Base-by-base conservation (phyloP, 345 rosid genomes). In the Trapa bicornis region DNA sequence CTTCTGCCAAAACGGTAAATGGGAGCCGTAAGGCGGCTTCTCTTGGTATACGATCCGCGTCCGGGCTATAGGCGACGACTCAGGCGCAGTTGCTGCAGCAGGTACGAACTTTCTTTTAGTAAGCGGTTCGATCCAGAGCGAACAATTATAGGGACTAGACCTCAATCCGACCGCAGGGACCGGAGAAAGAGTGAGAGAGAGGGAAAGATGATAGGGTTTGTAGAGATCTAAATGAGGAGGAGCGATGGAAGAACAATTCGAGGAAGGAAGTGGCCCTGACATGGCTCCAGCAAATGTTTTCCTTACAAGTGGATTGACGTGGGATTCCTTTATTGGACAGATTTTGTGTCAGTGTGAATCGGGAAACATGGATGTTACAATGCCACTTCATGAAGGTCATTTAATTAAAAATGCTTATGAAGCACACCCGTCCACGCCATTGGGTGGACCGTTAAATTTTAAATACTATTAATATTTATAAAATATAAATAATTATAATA, bases 1-100 rank as follows among this genome's bases (percentile, higher is more conserved):
- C 78, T 81, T 84, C 70, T 81, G 91, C 95, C 95, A 89, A 72
- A 89, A 89, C 32, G 95, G 92, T 66, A 47, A 66, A 22, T 70
- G 82, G 11, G 75, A 60, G 8, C 11, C 69, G 35, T 71, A 48
- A 17, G 13, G 41, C 4, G 57, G 69, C 66, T 66, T 64, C 65
- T 80, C 77, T 37, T 76, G 65, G 81, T 63, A 65, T 17, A 66
- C 72, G 67, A 73, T 64, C 47, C 75, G 72, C 2, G 71, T 76
- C 4, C 76, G 53, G 48, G 71, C 12, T 17, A 74, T 37, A 14
- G 74, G 58, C 36, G 68, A 50, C n/a, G 80, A 71, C 5, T 80
- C 61, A 0, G 86, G 72, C 0, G 56, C n/a, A 22, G 80, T 70
- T 6, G 84, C 71, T 13, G 76, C 38, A 5, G 78, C 76, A 14